Evolutionary conservation across 805 yeast species (phyloP).

Genomic region (Wickerhamomyces pijperi): DNA sequence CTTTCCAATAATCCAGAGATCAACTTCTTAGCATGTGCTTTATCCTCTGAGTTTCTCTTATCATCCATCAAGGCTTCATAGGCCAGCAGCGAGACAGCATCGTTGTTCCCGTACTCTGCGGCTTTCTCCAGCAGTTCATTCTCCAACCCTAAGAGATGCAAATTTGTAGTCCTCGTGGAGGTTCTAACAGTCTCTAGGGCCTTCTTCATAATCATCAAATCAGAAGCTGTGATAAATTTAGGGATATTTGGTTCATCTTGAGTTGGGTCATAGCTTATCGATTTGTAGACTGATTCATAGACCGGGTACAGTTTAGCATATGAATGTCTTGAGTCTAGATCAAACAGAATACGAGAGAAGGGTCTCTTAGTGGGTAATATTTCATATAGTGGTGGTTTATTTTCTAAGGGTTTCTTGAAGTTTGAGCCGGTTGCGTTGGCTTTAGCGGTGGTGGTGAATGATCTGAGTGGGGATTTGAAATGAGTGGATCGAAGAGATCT

Average conservation of each 20-base stretch:
- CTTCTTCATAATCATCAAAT: conserved; percentile 57
- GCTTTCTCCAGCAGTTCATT: conserved; percentile 68
- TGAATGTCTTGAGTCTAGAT: conserved; percentile 47
- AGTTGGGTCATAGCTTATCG: conserved; percentile 22
- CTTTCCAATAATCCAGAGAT: conserved; percentile 43
- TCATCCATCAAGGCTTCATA: conserved; percentile 45
- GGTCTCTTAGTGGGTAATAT: conserved; percentile 49
- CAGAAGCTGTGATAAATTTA: conserved; percentile 36
- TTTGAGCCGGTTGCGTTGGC: too few species aligned
- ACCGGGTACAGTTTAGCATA: conserved; percentile 44
- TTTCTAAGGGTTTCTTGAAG: conserved; percentile 4
- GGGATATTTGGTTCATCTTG: conserved; percentile 27
- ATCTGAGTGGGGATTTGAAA: too few species aligned
- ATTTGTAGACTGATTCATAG: conserved; percentile 37
- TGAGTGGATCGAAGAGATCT: too few species aligned
- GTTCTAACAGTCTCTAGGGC: conserved; percentile 52
- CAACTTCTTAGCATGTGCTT: conserved; percentile 48
- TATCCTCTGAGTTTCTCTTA: conserved; percentile 39
- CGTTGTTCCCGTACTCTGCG: conserved; percentile 73
- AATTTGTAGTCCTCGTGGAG: conserved; percentile 49
- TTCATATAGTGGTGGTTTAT: conserved; percentile 29
- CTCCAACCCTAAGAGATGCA: conserved; percentile 49
- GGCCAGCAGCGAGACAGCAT: conserved; percentile 68
- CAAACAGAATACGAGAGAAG: conserved; percentile 52
- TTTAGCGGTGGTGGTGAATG: too few species aligned